Base-by-base conservation (phyloP, 2,329 filamentous ascomycete species). In the Fusarium annulatum region DNA sequence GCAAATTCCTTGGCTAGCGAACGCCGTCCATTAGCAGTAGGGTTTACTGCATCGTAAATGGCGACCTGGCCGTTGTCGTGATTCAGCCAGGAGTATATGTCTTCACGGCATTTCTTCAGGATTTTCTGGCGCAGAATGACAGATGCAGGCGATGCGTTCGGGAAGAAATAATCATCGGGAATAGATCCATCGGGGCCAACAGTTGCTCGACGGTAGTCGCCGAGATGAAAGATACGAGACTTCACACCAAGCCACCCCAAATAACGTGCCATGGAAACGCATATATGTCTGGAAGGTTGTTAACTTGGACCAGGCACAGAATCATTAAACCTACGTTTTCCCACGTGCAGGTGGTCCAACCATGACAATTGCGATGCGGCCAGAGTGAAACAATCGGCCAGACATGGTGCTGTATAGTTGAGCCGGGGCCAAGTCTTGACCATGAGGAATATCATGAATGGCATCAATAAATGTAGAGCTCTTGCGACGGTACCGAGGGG, bases 391-490 rank as follows among this genome's bases (percentile, higher is more conserved):
- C 36, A 99, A 90, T 46, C 96, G 91, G 55, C 96, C 96, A 53
- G 96, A 98, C 88, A 98, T 97, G 60, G 96, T 99, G 82, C 95
- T 98, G 86, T 99, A 99, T 51, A 99, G 88, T 85, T 99, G 96
- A 76, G 96, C 96, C 36, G 96, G 96, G 9, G 96, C 96, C 89
- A 97, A 90, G 77, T 96, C 86, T 72, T 86, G 84, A 78, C 94
- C 94, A 80, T 95, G 93, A 14, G 94, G 91, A 61, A 97, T 88
- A 86, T 98, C 96, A 84, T 98, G 96, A 78, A 98, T 98, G 74
- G 94, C 96, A 87, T 98, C 96, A 78, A 98, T 95, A 82, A 97
- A 97, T 42, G 95, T 98, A 76, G 95, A 98, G 78, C 96, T 98
- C 84, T 94, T 94, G 78, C 96, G 92, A 73, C 95, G 92, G 81